Percentiles rank a stretch among this genome's conserved stretches.
phyloP scores from a whole-genome alignment of 192 early-diverging fungal species.

The Coemansia guatemalensis region DNA sequence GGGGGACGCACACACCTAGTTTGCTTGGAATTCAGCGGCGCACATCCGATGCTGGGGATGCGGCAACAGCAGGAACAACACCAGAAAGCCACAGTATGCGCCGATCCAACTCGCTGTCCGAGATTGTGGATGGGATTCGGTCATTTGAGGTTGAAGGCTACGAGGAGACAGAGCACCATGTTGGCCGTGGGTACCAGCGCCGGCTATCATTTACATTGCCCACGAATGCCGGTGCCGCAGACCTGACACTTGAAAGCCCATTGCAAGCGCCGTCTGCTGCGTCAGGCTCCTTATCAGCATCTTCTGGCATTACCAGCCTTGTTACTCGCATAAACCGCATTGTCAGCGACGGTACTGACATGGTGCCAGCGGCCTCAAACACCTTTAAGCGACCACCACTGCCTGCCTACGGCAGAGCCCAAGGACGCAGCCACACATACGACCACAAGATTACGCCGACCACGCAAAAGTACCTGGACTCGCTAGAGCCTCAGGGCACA shows the following conservation, averaged over 20 bases:
- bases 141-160: conserved; percentile 53
- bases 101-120: conserved; percentile 47
- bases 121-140: conserved; percentile 45
- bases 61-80: neutral
- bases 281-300: conserved; percentile 3
- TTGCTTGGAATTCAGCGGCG: conserved; percentile 12
- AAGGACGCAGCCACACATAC: neutral
- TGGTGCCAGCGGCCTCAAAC: neutral
- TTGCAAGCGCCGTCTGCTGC: neutral
- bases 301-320: conserved; percentile 28
- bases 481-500: conserved; percentile 17
- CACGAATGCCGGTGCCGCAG: neutral
- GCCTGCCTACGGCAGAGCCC: conserved; percentile 14
- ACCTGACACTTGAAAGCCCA: conserved; percentile 4
- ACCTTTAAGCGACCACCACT: conserved; percentile 33
- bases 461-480: conserved; percentile 52
- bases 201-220: conserved; percentile 28
- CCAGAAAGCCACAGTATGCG: conserved; percentile 14
- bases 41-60: neutral
- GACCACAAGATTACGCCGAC: conserved; percentile 42
- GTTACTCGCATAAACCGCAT: conserved; percentile 45
- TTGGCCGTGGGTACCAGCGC: conserved; percentile 3
- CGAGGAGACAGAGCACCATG: conserved; percentile 44
- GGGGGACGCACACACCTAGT: conserved; percentile 34
- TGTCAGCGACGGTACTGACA: conserved; percentile 8